phyloP scores from a whole-genome alignment of 2,329 filamentous ascomycete genomes.

The Colletotrichum sojae region DNA sequence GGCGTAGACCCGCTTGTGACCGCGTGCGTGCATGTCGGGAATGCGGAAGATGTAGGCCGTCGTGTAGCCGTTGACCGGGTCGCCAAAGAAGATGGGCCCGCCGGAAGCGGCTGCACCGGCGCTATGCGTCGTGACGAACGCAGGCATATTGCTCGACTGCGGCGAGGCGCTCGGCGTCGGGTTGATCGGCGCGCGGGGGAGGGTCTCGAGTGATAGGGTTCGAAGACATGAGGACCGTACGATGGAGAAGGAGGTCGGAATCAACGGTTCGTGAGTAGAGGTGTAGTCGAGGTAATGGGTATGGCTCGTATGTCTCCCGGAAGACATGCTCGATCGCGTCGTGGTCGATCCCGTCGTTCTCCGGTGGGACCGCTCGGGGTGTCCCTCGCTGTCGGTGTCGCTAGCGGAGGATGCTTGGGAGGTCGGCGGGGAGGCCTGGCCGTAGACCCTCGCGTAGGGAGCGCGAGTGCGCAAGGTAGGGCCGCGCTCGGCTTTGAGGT shows the following conservation, averaged over 20 bases:
- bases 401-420: conserved; percentile 65
- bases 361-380: conserved; percentile 55
- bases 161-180: conserved; percentile 46
- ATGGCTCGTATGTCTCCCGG: conserved; percentile 70
- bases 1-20: conserved; percentile 78
- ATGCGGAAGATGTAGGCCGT: conserved; percentile 81
- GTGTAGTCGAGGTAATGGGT: conserved; percentile 78
- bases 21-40: conserved; percentile 76
- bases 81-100: conserved; percentile 78
- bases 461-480: conserved; percentile 74
- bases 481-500: conserved; percentile 56
- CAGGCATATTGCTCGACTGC: conserved; percentile 55
- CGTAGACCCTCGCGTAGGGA: conserved; percentile 71
- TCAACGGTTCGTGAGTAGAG: conserved; percentile 75
- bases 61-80: conserved; percentile 75
- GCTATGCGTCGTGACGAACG: conserved; percentile 69
- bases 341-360: conserved; percentile 62
- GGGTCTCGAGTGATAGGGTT: conserved; percentile 76
- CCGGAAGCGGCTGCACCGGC: conserved; percentile 70
- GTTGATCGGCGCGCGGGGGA: conserved; percentile 66
- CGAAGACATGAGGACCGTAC: conserved; percentile 76
- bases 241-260: conserved; percentile 75
- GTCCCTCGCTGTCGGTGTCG: conserved; percentile 67
- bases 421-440: conserved; percentile 65
- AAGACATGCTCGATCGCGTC: conserved; percentile 69